Conservation (phyloP, 306 rosid species). For the Ceratonia siliqua region DNA sequence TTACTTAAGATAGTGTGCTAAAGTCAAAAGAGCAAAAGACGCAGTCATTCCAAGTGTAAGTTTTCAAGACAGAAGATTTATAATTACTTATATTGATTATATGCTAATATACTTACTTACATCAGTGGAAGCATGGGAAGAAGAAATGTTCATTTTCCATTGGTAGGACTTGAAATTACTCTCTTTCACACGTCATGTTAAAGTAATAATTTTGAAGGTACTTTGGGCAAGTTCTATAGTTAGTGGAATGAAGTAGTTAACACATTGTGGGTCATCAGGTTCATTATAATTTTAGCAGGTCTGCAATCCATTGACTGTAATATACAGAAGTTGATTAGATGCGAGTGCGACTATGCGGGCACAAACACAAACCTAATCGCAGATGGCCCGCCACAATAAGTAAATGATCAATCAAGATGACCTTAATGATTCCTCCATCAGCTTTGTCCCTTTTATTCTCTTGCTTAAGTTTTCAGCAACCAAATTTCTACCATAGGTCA, state of each 20-base stretch:
- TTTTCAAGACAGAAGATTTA: background rate
- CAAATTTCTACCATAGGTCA: constrained; percentile 27
- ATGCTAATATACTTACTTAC: no score
- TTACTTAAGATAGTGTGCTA: background rate
- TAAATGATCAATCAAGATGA: constrained; percentile 5
- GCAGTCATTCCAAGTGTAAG: background rate
- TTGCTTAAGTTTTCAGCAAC: constrained; percentile 27
- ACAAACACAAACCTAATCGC: constrained; percentile 9
- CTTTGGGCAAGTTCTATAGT: background rate
- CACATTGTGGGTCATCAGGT: constrained; percentile 29
- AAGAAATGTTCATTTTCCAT: background rate
- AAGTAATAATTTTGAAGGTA: constrained; percentile 6
- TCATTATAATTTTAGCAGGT: constrained; percentile 10
- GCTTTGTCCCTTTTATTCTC: constrained; percentile 4
- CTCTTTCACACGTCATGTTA: background rate
- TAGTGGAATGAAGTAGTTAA: constrained; percentile 48
- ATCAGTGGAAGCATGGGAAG: background rate
- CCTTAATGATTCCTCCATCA: constrained; percentile 34
- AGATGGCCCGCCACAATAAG: constrained; percentile 34
- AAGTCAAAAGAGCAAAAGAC: no score
- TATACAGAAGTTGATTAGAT: background rate
- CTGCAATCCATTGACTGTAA: constrained; percentile 10
- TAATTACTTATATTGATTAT: no score
- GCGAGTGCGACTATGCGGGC: background rate
- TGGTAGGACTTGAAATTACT: background rate